phyloP scores from a whole-genome alignment of 1,284 basidiomycete genomes.

The Vanrija sp. region DNA sequence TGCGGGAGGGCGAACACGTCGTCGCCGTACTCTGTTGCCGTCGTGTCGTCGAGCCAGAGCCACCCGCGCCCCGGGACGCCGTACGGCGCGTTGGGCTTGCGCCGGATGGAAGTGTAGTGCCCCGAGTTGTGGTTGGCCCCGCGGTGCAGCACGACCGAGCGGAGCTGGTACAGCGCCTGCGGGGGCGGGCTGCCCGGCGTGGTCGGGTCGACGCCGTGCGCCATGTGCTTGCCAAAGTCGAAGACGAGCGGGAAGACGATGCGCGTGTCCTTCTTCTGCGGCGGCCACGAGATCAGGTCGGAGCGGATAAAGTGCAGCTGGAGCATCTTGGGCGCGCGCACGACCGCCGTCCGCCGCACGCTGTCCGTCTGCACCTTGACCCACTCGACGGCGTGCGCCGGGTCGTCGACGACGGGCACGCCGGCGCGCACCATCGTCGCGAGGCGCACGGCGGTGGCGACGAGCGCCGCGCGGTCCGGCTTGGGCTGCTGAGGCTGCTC shows the following conservation, averaged over 20 bases:
- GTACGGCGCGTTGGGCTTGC: conserved; percentile 59
- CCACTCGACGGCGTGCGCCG: conserved; percentile 32
- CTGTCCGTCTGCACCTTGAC: conserved; percentile 34
- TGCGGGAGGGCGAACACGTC: conserved; percentile 60
- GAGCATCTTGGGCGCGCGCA: conserved; percentile 73
- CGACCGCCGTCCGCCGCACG: conserved; percentile 33
- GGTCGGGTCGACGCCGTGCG: conserved; percentile 23
- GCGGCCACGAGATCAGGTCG: conserved; percentile 49
- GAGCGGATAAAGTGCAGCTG: conserved; percentile 84
- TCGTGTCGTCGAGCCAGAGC: conserved; percentile 80
- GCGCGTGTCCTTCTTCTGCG: conserved; percentile 66
- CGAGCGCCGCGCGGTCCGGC: conserved; percentile 63
- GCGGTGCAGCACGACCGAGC: conserved; percentile 81
- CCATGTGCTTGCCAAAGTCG: conserved; percentile 69
- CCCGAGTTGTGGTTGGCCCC: conserved; percentile 78
- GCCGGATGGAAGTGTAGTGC: conserved; percentile 84
- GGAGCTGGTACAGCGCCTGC: conserved; percentile 69
- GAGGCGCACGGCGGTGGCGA: conserved; percentile 56
- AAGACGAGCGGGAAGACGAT: conserved; percentile 80
- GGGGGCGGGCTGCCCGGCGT: neutral
- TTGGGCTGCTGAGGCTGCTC: conserved; percentile 53
- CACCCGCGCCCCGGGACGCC: conserved; percentile 53
- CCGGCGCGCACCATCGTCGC: conserved; percentile 57
- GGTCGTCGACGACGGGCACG: conserved; percentile 9
- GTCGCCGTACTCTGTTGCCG: conserved; percentile 71